Evolutionary conservation across 805 yeast species (phyloP).

Genomic region (Yarrowia bubula): DNA sequence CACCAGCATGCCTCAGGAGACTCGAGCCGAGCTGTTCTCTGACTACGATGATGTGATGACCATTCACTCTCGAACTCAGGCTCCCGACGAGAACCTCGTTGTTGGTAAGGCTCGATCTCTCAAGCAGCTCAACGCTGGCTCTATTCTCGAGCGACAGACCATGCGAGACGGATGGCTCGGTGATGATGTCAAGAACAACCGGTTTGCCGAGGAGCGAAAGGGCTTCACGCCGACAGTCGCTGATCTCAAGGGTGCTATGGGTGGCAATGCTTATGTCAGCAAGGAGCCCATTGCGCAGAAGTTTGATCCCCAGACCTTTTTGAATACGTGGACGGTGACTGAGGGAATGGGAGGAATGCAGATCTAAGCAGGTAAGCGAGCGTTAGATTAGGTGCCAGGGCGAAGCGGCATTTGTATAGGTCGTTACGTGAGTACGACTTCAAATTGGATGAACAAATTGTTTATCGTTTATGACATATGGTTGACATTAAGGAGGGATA

Average conservation of each 20-base stretch:
- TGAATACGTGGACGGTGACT: constrained; percentile 24
- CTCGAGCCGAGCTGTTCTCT: constrained; percentile 4
- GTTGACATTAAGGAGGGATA: too few species aligned
- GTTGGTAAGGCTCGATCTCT: constrained; percentile 20
- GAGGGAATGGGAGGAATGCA: background rate
- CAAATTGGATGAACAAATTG: too few species aligned
- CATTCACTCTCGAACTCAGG: background rate
- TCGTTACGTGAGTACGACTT: too few species aligned
- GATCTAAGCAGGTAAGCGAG: too few species aligned
- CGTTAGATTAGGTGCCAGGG: too few species aligned
- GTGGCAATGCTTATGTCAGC: constrained; percentile 1
- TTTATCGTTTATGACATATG: too few species aligned
- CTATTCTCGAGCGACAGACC: constrained; percentile 19
- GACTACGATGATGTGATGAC: constrained; percentile 20
- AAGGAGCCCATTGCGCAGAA: constrained; percentile 23
- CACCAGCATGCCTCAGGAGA: constrained; percentile 21
- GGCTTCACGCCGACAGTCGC: constrained; percentile 22
- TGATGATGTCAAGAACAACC: constrained; percentile 18
- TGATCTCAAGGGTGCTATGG: constrained; percentile 23
- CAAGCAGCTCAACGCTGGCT: constrained; percentile 23
- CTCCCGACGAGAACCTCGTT: constrained; percentile 9
- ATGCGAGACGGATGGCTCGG: constrained; percentile 25
- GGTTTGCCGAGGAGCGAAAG: constrained; percentile 23
- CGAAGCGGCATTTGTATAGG: too few species aligned
- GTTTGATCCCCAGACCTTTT: constrained; percentile 23